Base-by-base conservation (phyloP, 768 basidiomycete species). In the Leucogyrophana mollusca region DNA sequence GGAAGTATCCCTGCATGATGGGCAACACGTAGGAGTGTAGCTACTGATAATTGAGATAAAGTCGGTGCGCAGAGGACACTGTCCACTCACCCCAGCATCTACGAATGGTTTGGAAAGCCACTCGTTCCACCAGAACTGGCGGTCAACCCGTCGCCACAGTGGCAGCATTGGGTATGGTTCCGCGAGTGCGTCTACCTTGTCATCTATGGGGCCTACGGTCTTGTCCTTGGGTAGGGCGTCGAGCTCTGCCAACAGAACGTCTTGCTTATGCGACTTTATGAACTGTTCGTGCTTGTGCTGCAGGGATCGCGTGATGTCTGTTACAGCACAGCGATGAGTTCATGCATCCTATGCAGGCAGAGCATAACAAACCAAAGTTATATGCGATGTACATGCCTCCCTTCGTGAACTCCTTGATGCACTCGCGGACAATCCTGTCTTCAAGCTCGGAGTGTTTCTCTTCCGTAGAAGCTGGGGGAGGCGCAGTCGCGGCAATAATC, bases 41-140 rank as follows among this genome's bases (percentile, higher is more conserved):
- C 82, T 92, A 45, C 34, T 50, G 27, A 32, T 27, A 43, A 13
- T 30, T 6, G 6, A 25, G 21, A 9, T 18, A 18, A 17, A 22
- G 20, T 14, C 40, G 4, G 23, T 3, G 25, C 27, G 34, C 43
- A n/a, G n/a, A 43, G 30, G 14, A 30, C 13, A 30, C 6, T 30
- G 6, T 30, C 25, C 13, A 67, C 79, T 47, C 67, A 93, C 92
- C 17, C 94, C 93, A 36, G 85, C 85, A 50, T 97, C 91, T 32
- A 92, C 72, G 53, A 99, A 87, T 2, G 90, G 85, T 53, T 86
- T 86, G 21, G 80, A 76, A 47, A 98, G 75, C 76, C 82, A 83
- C 56, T 93, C 90, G 58, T 98, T 99, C 92, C 94, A 98, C 89
- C 94, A 98, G 63, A 91, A 98, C 34, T 88, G 85, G 38, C 78